Evolutionary conservation across 2,329 filamentous ascomycete species (phyloP).

Genomic region (Albophoma yamanashiensis): DNA sequence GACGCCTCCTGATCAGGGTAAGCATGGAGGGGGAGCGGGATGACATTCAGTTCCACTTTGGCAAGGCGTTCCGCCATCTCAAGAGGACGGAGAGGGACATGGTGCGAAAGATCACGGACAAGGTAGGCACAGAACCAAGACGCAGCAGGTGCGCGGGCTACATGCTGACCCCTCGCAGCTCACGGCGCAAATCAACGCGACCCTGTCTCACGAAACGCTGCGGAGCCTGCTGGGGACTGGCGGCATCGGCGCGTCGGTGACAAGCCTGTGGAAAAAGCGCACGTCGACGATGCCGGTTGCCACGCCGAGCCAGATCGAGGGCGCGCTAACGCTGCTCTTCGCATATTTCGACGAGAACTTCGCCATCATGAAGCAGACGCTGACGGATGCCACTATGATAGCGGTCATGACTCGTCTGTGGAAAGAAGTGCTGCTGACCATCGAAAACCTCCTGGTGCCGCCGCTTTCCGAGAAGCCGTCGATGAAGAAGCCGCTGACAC

Average conservation of each 20-base stretch:
- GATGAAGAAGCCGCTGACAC: slow-evolving; percentile 68
- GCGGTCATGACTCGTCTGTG: slow-evolving; percentile 96
- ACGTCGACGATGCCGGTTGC: slow-evolving; percentile 44
- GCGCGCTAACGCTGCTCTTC: slow-evolving; percentile 75
- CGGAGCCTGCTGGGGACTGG: slow-evolving; percentile 59
- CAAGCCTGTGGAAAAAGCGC: slow-evolving; percentile 56
- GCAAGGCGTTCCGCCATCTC: slow-evolving; percentile 88
- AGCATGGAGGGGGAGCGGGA: slow-evolving; percentile 99
- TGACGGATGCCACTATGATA: slow-evolving; percentile 93
- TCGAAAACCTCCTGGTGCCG: slow-evolving; percentile 83
- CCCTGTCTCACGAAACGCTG: slow-evolving; percentile 73
- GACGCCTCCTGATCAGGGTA: slow-evolving; percentile 75
- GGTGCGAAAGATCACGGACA: slow-evolving; percentile 96
- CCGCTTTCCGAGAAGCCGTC: slow-evolving; percentile 93
- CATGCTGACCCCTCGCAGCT: slow-evolving; percentile 41
- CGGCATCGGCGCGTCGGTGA: slow-evolving; percentile 62
- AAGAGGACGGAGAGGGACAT: slow-evolving; percentile 96
- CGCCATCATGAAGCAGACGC: slow-evolving; percentile 93
- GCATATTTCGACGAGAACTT: slow-evolving; percentile 98
- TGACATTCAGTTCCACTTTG: slow-evolving; percentile 97
- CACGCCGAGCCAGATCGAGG: slow-evolving; percentile 64
- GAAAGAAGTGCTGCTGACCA: slow-evolving; percentile 92
- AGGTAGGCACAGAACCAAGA: slow-evolving; percentile 43
- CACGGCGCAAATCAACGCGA: slow-evolving; percentile 83
- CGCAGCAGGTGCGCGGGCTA: background rate